Evolutionary conservation across 2,329 filamentous ascomycete species (phyloP).

Genomic region (Trichoderma oligosporum): DNA sequence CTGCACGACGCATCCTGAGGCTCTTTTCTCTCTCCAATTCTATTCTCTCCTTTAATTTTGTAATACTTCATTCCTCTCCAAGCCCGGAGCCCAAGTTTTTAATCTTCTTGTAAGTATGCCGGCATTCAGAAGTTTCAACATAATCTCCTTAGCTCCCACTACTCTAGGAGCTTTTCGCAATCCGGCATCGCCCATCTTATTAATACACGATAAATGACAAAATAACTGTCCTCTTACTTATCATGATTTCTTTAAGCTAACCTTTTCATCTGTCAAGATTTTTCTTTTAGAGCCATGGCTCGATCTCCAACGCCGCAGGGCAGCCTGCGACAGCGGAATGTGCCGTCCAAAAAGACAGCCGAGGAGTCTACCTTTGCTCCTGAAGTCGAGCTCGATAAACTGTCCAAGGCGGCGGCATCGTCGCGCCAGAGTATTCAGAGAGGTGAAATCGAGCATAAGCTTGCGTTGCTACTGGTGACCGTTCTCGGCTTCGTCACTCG

Average conservation of each 20-base stretch:
- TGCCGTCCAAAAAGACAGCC: constrained; percentile 47
- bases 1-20: constrained; percentile 6
- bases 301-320: constrained; percentile 51
- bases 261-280: constrained; percentile 13
- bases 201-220: too few species aligned
- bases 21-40: constrained; percentile 17
- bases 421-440: constrained; percentile 34
- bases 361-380: constrained; percentile 34
- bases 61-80: background rate
- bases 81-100: background rate
- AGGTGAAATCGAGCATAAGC: constrained; percentile 79
- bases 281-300: constrained; percentile 40
- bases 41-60: constrained; percentile 6
- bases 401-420: constrained; percentile 38
- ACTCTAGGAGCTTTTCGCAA: background rate
- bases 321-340: constrained; percentile 57
- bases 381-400: constrained; percentile 50
- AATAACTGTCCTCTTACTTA: too few species aligned
- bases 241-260: constrained; percentile 21
- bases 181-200: background rate
- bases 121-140: background rate
- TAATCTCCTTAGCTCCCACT: background rate
- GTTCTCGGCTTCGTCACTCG: constrained; percentile 81
- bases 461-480: constrained; percentile 74
- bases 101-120: constrained; percentile 21